Conservation (phyloP, 306 rosid species). For the Vigna radiata region DNA sequence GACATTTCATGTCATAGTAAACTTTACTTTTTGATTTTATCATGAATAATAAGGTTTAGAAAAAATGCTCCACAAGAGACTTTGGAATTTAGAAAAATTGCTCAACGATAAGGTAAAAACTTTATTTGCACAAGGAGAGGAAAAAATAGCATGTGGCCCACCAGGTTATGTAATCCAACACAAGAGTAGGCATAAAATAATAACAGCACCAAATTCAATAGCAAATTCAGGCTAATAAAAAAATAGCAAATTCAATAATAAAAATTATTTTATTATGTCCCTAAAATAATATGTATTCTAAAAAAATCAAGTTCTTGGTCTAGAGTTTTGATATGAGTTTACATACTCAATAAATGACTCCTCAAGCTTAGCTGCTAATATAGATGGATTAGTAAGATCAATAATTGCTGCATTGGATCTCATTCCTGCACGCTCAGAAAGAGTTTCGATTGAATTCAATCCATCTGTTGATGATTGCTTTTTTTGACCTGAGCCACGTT, state of each 20-base stretch:
- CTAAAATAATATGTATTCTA: conserved; percentile 13
- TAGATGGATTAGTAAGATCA: conserved; percentile 80
- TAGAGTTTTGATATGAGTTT: conserved; percentile 38
- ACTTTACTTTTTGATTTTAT: conserved; percentile 29
- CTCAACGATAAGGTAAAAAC: conserved; percentile 21
- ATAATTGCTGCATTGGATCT: conserved; percentile 85
- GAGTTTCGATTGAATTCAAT: conserved; percentile 82
- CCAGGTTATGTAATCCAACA: conserved; percentile 4
- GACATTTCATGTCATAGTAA: conserved; percentile 27
- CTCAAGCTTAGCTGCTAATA: conserved; percentile 82
- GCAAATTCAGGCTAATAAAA: background rate
- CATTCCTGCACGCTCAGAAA: conserved; percentile 92
- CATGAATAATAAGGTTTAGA: conserved; percentile 27
- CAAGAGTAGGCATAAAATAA: background rate
- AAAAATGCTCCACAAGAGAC: conserved; percentile 29
- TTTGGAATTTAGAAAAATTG: conserved; percentile 29
- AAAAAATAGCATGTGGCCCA: conserved; percentile 26
- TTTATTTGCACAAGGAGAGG: conserved; percentile 25
- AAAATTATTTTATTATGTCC: background rate
- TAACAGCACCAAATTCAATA: conserved; percentile 13
- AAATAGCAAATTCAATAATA: background rate
- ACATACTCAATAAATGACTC: conserved; percentile 95
- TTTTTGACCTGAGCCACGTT: conserved; percentile 65
- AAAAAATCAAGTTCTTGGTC: conserved; percentile 31
- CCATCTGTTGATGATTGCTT: conserved; percentile 68